Conservation (phyloP, 1,284 basidiomycete genomes). For the Apiotrichum veenhuisii region DNA sequence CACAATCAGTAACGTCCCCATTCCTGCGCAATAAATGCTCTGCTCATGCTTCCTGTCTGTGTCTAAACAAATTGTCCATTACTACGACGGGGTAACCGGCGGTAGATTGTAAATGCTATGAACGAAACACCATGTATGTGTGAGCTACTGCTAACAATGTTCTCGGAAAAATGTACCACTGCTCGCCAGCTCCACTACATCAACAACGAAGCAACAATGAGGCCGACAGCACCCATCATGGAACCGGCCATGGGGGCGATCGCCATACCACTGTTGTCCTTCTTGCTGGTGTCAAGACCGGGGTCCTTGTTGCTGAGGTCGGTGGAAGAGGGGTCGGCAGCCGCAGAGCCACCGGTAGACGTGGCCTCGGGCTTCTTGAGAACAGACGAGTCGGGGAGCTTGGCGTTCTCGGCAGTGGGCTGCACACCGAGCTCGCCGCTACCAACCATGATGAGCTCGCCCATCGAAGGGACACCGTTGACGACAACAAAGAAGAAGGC, state of each 20-base stretch:
- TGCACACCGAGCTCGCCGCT: constrained; percentile 70
- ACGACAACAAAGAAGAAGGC: constrained; percentile 75
- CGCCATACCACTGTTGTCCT: background rate
- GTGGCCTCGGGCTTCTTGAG: constrained; percentile 15
- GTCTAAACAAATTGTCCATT: background rate
- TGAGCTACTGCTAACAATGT: background rate
- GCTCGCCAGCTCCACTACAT: background rate
- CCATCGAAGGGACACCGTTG: constrained; percentile 77
- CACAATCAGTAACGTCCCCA: no score
- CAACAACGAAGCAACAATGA: background rate
- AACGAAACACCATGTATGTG: background rate
- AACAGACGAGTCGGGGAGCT: constrained; percentile 54
- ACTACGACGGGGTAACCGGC: background rate
- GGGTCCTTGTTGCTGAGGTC: background rate
- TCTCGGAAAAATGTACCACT: background rate
- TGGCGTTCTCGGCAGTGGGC: constrained; percentile 54
- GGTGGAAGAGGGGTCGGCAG: background rate
- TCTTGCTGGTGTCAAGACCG: background rate
- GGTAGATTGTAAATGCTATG: background rate
- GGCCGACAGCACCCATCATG: background rate
- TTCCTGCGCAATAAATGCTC: background rate
- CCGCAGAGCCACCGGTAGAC: background rate
- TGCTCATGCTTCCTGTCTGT: background rate
- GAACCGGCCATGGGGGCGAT: constrained; percentile 3
- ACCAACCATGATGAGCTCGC: constrained; percentile 68